Evolutionary conservation across 345 rosid species (phyloP).

Genomic region (Capsella bursapastoris): DNA sequence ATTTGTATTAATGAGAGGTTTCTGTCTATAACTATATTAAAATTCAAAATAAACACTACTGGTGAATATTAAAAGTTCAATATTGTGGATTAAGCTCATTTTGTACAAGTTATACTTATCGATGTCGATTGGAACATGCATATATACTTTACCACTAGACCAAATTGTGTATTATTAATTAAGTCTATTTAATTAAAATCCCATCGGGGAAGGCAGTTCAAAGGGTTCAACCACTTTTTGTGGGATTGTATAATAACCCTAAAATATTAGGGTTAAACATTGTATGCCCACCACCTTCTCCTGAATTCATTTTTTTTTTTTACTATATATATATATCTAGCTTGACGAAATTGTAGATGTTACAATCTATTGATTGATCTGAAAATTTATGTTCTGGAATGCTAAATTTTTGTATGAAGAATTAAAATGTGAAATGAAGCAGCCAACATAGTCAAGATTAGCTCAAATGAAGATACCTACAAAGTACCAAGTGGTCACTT

Average conservation of each 20-base stretch:
- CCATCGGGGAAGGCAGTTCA: neutral
- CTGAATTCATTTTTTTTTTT: neutral
- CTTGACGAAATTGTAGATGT: neutral
- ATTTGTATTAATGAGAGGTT: neutral
- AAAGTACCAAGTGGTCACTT: neutral
- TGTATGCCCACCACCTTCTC: conserved; percentile 5
- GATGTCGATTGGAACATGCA: neutral
- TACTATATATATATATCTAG: neutral
- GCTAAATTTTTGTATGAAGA: neutral
- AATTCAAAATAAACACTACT: neutral
- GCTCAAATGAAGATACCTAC: neutral
- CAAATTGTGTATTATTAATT: neutral
- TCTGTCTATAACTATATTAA: neutral
- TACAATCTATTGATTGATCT: neutral
- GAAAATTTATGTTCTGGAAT: neutral
- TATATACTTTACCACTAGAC: neutral
- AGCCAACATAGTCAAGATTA: neutral
- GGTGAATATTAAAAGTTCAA: neutral
- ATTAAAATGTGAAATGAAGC: neutral
- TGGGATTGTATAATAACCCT: conserved; percentile 16
- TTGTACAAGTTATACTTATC: neutral
- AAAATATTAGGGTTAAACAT: neutral
- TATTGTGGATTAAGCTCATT: neutral
- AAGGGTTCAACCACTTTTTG: neutral
- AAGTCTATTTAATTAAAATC: conserved; percentile 6